These are phyloP conservation scores for Claviceps citrina DNA, from an alignment of 2,329 filamentous ascomycete species.

Conservation along the genomic window DNA sequence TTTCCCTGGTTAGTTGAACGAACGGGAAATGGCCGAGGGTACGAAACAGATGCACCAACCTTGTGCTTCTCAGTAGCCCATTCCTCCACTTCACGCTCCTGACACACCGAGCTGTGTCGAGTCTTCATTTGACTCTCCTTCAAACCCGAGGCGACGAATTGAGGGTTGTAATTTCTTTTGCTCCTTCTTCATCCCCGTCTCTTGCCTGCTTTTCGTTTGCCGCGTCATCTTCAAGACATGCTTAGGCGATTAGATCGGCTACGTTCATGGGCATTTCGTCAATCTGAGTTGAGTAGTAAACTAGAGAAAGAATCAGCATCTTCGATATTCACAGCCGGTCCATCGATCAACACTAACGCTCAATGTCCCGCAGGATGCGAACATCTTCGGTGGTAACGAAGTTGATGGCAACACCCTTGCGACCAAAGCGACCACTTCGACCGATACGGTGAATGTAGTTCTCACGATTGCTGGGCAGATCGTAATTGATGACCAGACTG, in stretches of 20 bases:
- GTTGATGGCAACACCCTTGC: slow-evolving; percentile 98
- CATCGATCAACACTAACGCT: slow-evolving; percentile 40
- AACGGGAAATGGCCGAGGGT: not conserved
- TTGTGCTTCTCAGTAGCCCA: slow-evolving; percentile 7
- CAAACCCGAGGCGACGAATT: not conserved
- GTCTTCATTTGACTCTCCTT: not conserved
- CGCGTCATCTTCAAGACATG: not conserved
- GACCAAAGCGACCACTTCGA: slow-evolving; percentile 83
- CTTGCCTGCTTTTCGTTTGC: not conserved
- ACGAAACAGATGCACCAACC: slow-evolving; percentile 4
- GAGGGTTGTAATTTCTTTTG: too few relatives aligned
- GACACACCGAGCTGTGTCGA: slow-evolving; percentile 1
- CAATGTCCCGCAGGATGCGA: slow-evolving; percentile 90
- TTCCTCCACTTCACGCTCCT: slow-evolving; percentile 7
- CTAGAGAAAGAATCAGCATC: slow-evolving; percentile 29
- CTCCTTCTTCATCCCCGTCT: too few relatives aligned
- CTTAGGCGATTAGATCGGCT: slow-evolving; percentile 42
- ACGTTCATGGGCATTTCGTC: slow-evolving; percentile 99
- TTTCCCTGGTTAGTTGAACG: not conserved
- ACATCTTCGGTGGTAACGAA: slow-evolving; percentile 98
- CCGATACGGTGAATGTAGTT: slow-evolving; percentile 99
- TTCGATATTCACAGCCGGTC: not conserved
- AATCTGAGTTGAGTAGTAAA: slow-evolving; percentile 93
- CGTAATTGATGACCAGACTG: slow-evolving; percentile 96
- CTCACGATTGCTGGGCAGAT: slow-evolving; percentile 93